Evolutionary conservation across 176 grass and related monocot genomes (phyloP), one percentile per base, ranked within the genome.

Genomic region (Eremochloa ophiuroides): DNA sequence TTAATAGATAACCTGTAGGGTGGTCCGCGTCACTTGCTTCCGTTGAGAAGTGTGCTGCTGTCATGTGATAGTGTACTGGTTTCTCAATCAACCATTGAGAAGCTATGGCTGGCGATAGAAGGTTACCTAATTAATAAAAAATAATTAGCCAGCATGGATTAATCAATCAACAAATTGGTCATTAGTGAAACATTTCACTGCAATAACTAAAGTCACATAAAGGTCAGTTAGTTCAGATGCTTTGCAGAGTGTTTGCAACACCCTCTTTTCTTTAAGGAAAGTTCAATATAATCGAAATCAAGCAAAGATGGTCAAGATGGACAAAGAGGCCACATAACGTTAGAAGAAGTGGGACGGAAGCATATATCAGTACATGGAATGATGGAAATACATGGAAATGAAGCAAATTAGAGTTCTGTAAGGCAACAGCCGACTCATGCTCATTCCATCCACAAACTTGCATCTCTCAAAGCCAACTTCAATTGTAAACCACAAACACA

Each of bases 1-100:
- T 26, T 42, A 30, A 73, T 28, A 47, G 10, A 80, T 23, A 86
- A 98, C 96, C 93, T 82, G 87, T 93, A 80, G 90, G 84, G 12
- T 76, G 69, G 25, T 78, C 73, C 55, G 7, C 62, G 16, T 82
- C 90, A 73, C 87, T 91, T 78, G 90, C 82, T 87, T 87, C 90
- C 47, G 96, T 91, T 10, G 93, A 91, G 51, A 89, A 93, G 51
- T 79, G 80, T 76, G 80, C 69, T n/a, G 8, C 71, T 43, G 62
- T 1, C 26, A 83, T 71, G 30, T 71, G 75, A 83, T 44, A 85
- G 41, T 17, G 69, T 68, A 73, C 16, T 78, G 86, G 17, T 88
- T 88, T 74, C 31, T 73, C 67, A 83, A 20, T 72, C 41, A 12
- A 3, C 58, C 79, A 76, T n/a, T 84, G 80, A 75, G 83, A 80